These are phyloP conservation scores for Penicillium arizonense DNA, from an alignment of 495 filamentous ascomycete genomes.

Conservation along the genomic window DNA sequence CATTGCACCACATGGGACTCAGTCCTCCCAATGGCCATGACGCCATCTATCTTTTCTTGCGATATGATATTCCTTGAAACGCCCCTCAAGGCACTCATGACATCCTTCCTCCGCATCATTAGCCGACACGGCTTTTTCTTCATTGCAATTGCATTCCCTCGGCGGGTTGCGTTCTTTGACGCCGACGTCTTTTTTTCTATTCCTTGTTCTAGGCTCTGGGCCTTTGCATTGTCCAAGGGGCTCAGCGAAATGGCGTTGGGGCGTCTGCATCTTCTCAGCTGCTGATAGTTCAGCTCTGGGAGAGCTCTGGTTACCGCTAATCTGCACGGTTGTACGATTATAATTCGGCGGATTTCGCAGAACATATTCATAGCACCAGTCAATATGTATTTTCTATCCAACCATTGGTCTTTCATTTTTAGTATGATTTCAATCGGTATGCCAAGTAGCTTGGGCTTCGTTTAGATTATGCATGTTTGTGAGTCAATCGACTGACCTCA, in stretches of 20 bases:
- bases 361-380: constrained; percentile 21
- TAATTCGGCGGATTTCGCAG: constrained; percentile 11
- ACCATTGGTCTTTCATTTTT: not conserved
- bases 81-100: constrained; percentile 8
- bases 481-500: not conserved
- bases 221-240: constrained; percentile 1
- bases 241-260: constrained; percentile 11
- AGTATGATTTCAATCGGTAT: not conserved
- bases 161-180: not conserved
- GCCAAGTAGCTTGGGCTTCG: not conserved
- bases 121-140: constrained; percentile 17
- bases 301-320: constrained; percentile 1
- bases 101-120: constrained; percentile 14
- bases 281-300: constrained; percentile 14
- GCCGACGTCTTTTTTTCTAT: not conserved
- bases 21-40: constrained; percentile 1
- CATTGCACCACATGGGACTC: constrained; percentile 6
- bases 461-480: not conserved
- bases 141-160: constrained; percentile 7
- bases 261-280: constrained; percentile 12
- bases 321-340: constrained; percentile 20
- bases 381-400: constrained; percentile 10
- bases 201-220: not conserved
- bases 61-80: constrained; percentile 5
- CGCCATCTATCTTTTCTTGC: constrained; percentile 3